Conservation (phyloP, 2,329 filamentous ascomycete species). For the Aspergillus proliferans region DNA sequence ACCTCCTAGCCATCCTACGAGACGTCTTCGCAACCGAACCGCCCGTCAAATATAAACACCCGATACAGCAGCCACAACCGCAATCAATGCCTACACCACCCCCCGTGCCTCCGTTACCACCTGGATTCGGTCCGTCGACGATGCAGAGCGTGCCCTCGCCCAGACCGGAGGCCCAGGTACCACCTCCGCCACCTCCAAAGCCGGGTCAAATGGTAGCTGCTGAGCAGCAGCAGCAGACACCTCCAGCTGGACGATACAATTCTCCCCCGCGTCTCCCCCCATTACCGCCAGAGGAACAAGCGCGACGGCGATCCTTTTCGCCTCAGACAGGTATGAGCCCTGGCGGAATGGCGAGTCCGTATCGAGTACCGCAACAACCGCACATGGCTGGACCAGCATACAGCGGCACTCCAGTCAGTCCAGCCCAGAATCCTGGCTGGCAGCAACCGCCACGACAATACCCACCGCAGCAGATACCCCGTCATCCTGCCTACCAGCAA, state of each 20-base stretch:
- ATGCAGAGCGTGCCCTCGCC: conserved; percentile 8
- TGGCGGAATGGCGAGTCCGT: conserved; percentile 2
- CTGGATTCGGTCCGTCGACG: conserved; percentile 49
- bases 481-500: conserved; percentile 17
- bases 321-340: conserved; percentile 11
- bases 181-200: conserved; percentile 35
- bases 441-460: conserved; percentile 14
- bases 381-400: conserved; percentile 11
- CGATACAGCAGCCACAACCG: conserved; percentile 27
- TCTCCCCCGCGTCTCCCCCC: conserved; percentile 33
- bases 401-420: conserved; percentile 9
- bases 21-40: conserved; percentile 93
- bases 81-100: conserved; percentile 48
- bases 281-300: conserved; percentile 30
- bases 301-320: conserved; percentile 11
- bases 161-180: conserved; percentile 13
- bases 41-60: conserved; percentile 70
- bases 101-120: conserved; percentile 65
- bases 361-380: conserved; percentile 9
- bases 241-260: conserved; percentile 20
- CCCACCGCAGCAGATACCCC: conserved; percentile 15
- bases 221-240: conserved; percentile 12
- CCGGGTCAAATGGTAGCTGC: conserved; percentile 18
- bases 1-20: conserved; percentile 74
- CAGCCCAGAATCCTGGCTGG: conserved; percentile 4